These are phyloP conservation scores for Apiosordaria backusii DNA, from an alignment of 495 filamentous ascomycete genomes.

Conservation along the genomic window DNA sequence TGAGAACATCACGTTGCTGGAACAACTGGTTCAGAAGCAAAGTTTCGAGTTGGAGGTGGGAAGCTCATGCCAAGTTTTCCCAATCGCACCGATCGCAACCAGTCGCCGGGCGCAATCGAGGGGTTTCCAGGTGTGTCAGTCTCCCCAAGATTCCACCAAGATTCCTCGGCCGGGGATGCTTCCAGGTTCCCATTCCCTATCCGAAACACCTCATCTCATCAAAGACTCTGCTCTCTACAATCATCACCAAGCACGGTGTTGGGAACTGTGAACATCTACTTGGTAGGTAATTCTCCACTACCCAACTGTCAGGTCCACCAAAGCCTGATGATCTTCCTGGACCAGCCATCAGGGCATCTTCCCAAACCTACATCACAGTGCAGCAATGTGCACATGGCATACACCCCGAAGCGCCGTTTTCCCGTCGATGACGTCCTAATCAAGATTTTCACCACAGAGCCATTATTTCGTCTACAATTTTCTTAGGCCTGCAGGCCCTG, in stretches of 20 bases:
- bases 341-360: not conserved
- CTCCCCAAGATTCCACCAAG: constrained; percentile 2
- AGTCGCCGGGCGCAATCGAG: not conserved
- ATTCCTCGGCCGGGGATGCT: not conserved
- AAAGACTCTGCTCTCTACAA: not conserved
- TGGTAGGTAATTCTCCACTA: not conserved
- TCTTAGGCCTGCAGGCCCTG: not conserved
- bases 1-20: not conserved
- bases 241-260: no score
- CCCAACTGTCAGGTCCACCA: not conserved
- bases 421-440: constrained; percentile 4
- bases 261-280: not conserved
- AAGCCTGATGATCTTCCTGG: not conserved
- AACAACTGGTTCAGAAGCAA: not conserved
- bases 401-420: constrained; percentile 2
- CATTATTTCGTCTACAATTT: not conserved
- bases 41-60: not conserved
- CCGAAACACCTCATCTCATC: not conserved
- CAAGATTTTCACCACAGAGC: not conserved
- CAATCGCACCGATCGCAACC: not conserved
- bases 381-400: not conserved
- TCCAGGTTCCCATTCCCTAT: not conserved
- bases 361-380: not conserved
- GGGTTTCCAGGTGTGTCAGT: constrained; percentile 1
- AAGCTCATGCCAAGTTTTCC: not conserved